Evolutionary conservation across 2,329 filamentous ascomycete species (phyloP), one percentile per base, ranked within the genome.

Genomic region (Penicillium brevicompactum): DNA sequence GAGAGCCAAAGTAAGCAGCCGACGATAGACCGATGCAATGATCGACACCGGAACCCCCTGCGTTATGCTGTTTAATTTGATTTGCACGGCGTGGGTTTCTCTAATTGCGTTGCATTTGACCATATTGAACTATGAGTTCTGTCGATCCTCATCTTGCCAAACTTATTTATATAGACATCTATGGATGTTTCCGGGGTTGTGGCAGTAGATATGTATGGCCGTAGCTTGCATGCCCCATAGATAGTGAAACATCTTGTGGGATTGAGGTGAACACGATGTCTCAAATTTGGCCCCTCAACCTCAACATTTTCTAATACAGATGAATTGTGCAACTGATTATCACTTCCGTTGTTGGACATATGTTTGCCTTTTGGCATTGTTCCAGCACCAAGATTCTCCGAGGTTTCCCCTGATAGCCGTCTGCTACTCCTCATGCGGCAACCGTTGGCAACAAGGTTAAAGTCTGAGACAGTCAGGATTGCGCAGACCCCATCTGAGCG

Each of bases 361-460:
- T 16, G 14, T 5, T 3, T n/a, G n/a, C 13, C 34, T 37, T 37
- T n/a, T n/a, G 24, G 8, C 24, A 8, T 27, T 27, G 4, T 27
- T 27, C 24, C 24, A 27, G 24, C 2, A 21, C 42, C 27, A 2
- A 16, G 22, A 46, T 52, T 52, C 34, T 34, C 49, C 49, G 49
- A 52, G 34, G 38, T 46, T 46, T 46, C 30, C 22, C 49, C 49
- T 43, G 49, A 52, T 52, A 43, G 41, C 46, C 49, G 18, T n/a
- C 18, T 34, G 32, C 10, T 6, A 32, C 16, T 5, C 42, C 32
- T n/a, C 24, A 52, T 46, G 31, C 30, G 49, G 34, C 42, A 38
- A 11, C 31, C 14, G 21, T 46, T 22, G n/a, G 37, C n/a, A 24
- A 24, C 21, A 47, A 46, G 30, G 49, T 47, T 52, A 40, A 46